A percentile compares a stretch with the other conserved stretches of the same genome.
These are phyloP conservation scores for Inonotus obliquus DNA, from an alignment of 1,284 basidiomycete species.

Conservation along the genomic window DNA sequence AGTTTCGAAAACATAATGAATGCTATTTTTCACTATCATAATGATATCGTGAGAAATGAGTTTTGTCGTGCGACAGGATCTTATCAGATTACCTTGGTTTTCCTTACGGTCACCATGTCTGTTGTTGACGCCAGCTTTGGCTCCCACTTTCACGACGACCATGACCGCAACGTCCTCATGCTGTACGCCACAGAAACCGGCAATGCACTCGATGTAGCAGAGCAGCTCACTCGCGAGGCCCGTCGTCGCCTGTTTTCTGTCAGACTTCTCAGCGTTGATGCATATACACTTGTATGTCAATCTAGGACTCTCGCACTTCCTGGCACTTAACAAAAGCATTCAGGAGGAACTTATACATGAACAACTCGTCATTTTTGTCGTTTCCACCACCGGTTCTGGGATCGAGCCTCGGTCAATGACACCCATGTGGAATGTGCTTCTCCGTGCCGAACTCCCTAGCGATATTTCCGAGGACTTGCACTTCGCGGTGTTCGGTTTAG, in stretches of 20 bases:
- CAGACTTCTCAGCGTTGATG: conserved; percentile 60
- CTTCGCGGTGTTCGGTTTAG: conserved; percentile 84
- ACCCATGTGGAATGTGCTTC: conserved; percentile 78
- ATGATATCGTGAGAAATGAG: neutral
- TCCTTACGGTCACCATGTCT: neutral
- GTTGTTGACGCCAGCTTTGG: neutral
- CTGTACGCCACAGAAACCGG: conserved; percentile 92
- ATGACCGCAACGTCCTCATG: conserved; percentile 44
- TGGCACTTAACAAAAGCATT: neutral
- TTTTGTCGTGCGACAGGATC: neutral
- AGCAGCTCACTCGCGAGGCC: conserved; percentile 72
- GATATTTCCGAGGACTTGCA: conserved; percentile 81
- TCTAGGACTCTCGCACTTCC: neutral
- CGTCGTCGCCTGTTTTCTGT: conserved; percentile 59
- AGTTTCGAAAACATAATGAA: no score
- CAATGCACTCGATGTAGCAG: conserved; percentile 80
- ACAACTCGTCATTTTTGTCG: conserved; percentile 78
- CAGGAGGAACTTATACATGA: conserved; percentile 73
- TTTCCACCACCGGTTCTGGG: conserved; percentile 91
- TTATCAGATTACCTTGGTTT: conserved; percentile 9
- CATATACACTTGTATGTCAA: conserved; percentile 61
- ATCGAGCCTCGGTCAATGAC: conserved; percentile 83
- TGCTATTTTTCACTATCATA: no score
- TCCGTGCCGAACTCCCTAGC: conserved; percentile 75
- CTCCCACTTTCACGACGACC: neutral